A percentile compares a stretch with the other conserved stretches of the same genome.
Conservation (phyloP, 345 rosid species). For the Salix dunnii region DNA sequence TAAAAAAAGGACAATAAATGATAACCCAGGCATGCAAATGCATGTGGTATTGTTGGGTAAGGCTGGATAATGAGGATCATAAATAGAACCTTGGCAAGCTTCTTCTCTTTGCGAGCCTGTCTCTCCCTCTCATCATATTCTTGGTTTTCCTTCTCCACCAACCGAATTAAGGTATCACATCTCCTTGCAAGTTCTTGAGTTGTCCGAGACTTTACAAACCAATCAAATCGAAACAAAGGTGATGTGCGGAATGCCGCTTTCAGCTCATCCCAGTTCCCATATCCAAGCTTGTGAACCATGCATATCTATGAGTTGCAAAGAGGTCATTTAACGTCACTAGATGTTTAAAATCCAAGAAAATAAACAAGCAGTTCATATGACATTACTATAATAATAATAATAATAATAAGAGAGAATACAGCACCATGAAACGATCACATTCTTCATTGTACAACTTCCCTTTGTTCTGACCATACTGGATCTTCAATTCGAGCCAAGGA, state of each 20-base stretch:
- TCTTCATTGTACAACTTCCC: slow-evolving; percentile 97
- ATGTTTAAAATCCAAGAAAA: background rate
- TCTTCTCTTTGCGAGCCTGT: slow-evolving; percentile 96
- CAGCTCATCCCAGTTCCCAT: slow-evolving; percentile 98
- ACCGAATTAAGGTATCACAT: slow-evolving; percentile 86
- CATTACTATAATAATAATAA: background rate
- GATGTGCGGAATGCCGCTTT: slow-evolving; percentile 88
- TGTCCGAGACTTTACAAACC: slow-evolving; percentile 96
- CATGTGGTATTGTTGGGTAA: background rate
- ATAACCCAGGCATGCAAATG: background rate
- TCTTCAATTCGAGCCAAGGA: slow-evolving; percentile 96
- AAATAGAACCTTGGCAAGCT: slow-evolving; percentile 74
- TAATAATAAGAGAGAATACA: background rate
- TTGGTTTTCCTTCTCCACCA: slow-evolving; percentile 99
- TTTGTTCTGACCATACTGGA: slow-evolving; percentile 96
- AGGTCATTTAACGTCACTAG: background rate
- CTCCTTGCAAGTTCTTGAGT: slow-evolving; percentile 93
- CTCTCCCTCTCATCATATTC: slow-evolving; percentile 95
- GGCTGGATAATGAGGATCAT: background rate
- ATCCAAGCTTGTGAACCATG: slow-evolving; percentile 97
- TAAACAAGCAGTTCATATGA: background rate
- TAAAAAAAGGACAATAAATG: background rate
- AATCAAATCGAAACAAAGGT: slow-evolving; percentile 80
- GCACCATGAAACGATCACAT: slow-evolving; percentile 89
- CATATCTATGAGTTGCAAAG: slow-evolving; percentile 54